Conservation (phyloP, 768 basidiomycete species). For the Artomyces pyxidatus region DNA sequence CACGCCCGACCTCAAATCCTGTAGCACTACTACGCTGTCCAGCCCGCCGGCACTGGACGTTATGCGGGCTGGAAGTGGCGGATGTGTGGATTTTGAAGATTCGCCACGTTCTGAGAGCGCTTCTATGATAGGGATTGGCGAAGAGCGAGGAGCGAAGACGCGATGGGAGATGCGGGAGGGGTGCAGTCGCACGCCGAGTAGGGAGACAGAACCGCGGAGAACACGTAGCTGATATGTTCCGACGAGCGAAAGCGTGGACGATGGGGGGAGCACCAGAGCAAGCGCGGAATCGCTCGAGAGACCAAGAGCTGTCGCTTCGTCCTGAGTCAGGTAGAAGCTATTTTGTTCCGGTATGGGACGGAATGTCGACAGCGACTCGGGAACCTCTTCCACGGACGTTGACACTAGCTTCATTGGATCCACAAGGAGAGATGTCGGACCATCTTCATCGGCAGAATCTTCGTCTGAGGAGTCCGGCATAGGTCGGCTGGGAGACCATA, state of each 20-base stretch:
- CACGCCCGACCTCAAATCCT: slow-evolving; percentile 50
- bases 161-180: slow-evolving; percentile 35
- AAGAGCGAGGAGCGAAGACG: slow-evolving; percentile 71
- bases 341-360: slow-evolving; percentile 37
- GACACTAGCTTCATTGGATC: no score
- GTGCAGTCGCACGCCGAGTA: slow-evolving; percentile 47
- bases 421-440: not conserved
- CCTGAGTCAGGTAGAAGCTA: slow-evolving; percentile 33
- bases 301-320: slow-evolving; percentile 28
- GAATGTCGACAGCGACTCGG: slow-evolving; percentile 40
- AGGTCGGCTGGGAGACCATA: slow-evolving; percentile 56
- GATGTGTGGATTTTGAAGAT: slow-evolving; percentile 4
- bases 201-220: slow-evolving; percentile 48
- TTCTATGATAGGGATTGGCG: slow-evolving; percentile 59
- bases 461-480: slow-evolving; percentile 25
- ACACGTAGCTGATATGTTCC: slow-evolving; percentile 59
- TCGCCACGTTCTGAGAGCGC: slow-evolving; percentile 17
- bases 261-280: slow-evolving; percentile 35
- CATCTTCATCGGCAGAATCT: slow-evolving; percentile 18
- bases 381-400: no score
- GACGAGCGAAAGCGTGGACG: slow-evolving; percentile 55
- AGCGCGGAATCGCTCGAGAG: slow-evolving; percentile 23
- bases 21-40: slow-evolving; percentile 44
- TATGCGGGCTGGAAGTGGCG: slow-evolving; percentile 13
- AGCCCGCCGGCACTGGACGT: slow-evolving; percentile 6